Conservation (phyloP, 1,284 basidiomycete species). For the Heterobasidion occidentale region DNA sequence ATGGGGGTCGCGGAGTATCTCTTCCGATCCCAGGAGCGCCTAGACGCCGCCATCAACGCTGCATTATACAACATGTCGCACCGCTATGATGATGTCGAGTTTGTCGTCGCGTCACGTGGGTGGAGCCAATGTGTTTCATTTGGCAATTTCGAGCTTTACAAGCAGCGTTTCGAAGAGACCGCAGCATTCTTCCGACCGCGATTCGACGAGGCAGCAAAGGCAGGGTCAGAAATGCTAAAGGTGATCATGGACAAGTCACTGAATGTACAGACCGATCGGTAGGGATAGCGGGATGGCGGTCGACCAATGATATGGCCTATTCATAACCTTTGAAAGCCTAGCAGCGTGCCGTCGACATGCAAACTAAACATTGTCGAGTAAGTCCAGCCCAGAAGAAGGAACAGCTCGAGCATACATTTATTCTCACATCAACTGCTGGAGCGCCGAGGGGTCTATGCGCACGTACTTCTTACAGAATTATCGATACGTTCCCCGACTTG, state of each 20-base stretch:
- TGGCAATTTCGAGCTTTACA: slow-evolving; percentile 88
- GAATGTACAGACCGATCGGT: too few relatives aligned
- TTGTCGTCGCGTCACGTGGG: slow-evolving; percentile 89
- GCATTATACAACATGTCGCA: slow-evolving; percentile 79
- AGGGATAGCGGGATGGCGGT: too few relatives aligned
- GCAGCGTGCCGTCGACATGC: too few relatives aligned
- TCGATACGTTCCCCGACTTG: too few relatives aligned
- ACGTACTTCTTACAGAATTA: too few relatives aligned
- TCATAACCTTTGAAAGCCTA: too few relatives aligned
- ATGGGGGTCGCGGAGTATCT: slow-evolving; percentile 96
- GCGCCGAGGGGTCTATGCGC: too few relatives aligned
- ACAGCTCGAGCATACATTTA: too few relatives aligned
- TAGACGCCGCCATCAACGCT: slow-evolving; percentile 70
- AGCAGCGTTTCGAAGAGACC: slow-evolving; percentile 76
- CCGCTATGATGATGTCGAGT: slow-evolving; percentile 88
- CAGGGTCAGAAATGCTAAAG: slow-evolving; percentile 90
- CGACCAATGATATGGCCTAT: too few relatives aligned
- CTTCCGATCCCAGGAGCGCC: slow-evolving; percentile 61
- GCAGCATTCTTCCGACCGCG: slow-evolving; percentile 79
- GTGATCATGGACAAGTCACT: slow-evolving; percentile 59
- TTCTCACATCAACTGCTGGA: too few relatives aligned
- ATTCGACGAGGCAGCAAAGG: slow-evolving; percentile 79
- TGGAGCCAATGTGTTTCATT: slow-evolving; percentile 96
- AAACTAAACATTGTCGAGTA: too few relatives aligned
- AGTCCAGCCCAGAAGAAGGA: too few relatives aligned